These are phyloP conservation scores for Metschnikowia noctiluminum DNA, from an alignment of 805 yeast species.

Conservation along the genomic window DNA sequence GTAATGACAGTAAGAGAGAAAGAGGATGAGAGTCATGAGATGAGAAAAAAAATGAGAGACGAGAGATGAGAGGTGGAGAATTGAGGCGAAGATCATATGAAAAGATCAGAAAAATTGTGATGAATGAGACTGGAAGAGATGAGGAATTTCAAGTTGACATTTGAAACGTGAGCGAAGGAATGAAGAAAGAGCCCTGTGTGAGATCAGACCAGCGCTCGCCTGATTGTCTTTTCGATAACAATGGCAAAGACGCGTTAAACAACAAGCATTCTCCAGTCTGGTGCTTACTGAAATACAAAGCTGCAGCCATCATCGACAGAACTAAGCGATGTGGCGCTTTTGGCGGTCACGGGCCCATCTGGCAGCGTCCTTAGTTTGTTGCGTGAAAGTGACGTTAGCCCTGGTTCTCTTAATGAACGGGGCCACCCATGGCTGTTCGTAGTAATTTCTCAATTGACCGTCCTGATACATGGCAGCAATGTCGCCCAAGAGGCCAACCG, in stretches of 20 bases:
- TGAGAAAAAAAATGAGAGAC: background rate
- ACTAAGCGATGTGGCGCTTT: constrained; percentile 35
- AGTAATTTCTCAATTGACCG: constrained; percentile 68
- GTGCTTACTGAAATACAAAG: background rate
- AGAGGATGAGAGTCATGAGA: constrained; percentile 1
- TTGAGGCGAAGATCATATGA: background rate
- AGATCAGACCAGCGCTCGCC: background rate
- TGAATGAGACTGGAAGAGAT: background rate
- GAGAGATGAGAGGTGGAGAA: no score
- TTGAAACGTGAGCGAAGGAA: background rate
- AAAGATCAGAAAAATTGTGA: background rate
- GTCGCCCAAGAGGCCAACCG: constrained; percentile 91
- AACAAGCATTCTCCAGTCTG: background rate
- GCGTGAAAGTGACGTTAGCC: constrained; percentile 55
- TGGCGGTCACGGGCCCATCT: constrained; percentile 95
- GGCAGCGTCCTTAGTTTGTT: constrained; percentile 83
- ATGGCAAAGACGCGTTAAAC: background rate
- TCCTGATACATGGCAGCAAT: constrained; percentile 80
- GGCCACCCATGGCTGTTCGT: constrained; percentile 73
- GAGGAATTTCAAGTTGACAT: background rate
- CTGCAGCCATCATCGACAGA: background rate
- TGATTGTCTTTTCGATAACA: constrained; percentile 2
- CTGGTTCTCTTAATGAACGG: constrained; percentile 74
- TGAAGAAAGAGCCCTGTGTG: background rate
- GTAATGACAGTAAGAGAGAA: constrained; percentile 2